phyloP scores from a whole-genome alignment of 164 flowering plant species.

The Malania oleifera region DNA sequence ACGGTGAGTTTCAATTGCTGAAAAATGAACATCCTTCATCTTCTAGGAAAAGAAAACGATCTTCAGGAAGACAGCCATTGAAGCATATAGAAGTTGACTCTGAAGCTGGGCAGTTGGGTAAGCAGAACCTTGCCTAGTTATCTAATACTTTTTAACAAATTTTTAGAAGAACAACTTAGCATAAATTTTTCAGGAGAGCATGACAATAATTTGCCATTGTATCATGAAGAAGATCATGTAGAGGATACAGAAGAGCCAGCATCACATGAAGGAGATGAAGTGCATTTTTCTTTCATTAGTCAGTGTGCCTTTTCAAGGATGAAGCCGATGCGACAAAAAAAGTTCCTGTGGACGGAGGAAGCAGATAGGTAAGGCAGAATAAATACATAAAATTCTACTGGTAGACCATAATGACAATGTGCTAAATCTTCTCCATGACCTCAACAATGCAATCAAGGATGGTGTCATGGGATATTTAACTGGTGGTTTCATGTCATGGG shows the following conservation, averaged over 20 bases:
- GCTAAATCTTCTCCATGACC: not conserved
- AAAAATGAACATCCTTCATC: constrained; percentile 19
- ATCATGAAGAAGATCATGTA: constrained; percentile 21
- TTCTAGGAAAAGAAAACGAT: constrained; percentile 41
- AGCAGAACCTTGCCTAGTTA: constrained; percentile 1
- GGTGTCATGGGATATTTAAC: not conserved
- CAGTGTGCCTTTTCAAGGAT: constrained; percentile 31
- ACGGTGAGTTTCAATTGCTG: constrained; percentile 12
- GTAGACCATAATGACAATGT: not conserved
- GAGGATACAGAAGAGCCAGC: constrained; percentile 26
- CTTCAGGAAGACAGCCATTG: constrained; percentile 18
- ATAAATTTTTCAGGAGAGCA: constrained; percentile 18
- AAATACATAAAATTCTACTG: not conserved
- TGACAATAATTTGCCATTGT: constrained; percentile 14
- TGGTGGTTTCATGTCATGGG: too few species aligned
- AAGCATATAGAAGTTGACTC: constrained; percentile 24
- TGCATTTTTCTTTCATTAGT: constrained; percentile 21
- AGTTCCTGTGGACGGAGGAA: constrained; percentile 66
- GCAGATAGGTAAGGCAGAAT: constrained; percentile 58
- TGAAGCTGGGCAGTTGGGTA: constrained; percentile 16
- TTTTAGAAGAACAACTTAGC: constrained; percentile 16
- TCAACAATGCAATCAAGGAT: not conserved
- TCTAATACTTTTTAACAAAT: constrained; percentile 17
- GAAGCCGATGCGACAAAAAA: constrained; percentile 40
- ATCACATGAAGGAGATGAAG: constrained; percentile 31